Evolutionary conservation across 345 rosid genomes (phyloP).

Genomic region (Populus nigra): DNA sequence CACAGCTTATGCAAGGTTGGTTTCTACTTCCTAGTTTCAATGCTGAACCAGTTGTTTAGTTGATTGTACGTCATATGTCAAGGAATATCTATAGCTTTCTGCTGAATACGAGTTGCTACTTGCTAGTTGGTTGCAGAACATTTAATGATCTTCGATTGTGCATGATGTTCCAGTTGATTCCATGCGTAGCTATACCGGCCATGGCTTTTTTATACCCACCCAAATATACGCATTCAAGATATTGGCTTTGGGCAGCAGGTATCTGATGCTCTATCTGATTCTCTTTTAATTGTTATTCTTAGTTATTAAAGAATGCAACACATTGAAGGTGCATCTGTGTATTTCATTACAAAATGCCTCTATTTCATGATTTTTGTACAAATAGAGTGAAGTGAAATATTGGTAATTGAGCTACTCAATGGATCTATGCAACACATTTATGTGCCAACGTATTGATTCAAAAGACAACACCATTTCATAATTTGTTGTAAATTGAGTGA

Average conservation of each 20-base stretch:
- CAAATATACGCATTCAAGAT: slow-evolving; percentile 68
- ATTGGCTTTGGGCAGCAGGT: slow-evolving; percentile 83
- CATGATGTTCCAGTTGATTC: slow-evolving; percentile 83
- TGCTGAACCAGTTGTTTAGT: background rate
- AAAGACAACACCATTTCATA: too few relatives aligned
- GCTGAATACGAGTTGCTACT: slow-evolving; percentile 30
- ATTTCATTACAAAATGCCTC: background rate
- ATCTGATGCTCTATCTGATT: background rate
- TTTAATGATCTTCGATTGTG: slow-evolving; percentile 88
- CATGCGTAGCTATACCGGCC: slow-evolving; percentile 61
- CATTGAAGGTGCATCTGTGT: background rate
- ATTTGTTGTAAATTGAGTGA: too few relatives aligned
- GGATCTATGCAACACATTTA: too few relatives aligned
- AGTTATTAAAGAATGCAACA: background rate
- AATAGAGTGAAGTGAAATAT: background rate
- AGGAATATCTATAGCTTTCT: slow-evolving; percentile 15
- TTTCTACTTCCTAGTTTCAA: slow-evolving; percentile 5
- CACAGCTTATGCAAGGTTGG: slow-evolving; percentile 66
- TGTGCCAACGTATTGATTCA: too few relatives aligned
- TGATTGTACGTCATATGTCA: background rate
- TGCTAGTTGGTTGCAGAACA: slow-evolving; percentile 70
- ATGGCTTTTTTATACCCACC: slow-evolving; percentile 60
- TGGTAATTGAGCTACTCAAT: background rate
- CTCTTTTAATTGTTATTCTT: background rate
- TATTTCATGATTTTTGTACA: background rate